Percentiles rank a stretch among this genome's conserved stretches.
phyloP scores from a whole-genome alignment of 2,329 filamentous ascomycete species.

The Aspergillus udagawae region DNA sequence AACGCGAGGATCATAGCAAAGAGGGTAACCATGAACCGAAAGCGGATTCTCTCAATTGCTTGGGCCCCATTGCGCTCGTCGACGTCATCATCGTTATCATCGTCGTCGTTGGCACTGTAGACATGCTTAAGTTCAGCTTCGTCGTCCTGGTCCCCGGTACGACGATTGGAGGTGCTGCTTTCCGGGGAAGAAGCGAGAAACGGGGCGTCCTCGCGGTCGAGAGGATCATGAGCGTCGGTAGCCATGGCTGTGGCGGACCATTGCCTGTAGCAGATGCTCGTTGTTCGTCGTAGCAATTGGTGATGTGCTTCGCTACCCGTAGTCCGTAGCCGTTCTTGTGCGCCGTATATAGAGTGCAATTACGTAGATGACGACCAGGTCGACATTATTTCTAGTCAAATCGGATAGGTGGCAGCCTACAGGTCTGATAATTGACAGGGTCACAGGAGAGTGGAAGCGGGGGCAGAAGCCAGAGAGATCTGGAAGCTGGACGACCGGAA shows the following conservation, averaged over 20 bases:
- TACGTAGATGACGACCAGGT: background rate
- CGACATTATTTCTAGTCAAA: background rate
- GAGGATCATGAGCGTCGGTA: constrained; percentile 18
- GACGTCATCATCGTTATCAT: constrained; percentile 1
- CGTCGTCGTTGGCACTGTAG: background rate
- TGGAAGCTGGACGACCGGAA: background rate
- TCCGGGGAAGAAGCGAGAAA: constrained; percentile 22
- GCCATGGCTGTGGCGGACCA: constrained; percentile 16
- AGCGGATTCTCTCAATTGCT: constrained; percentile 22
- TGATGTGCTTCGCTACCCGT: background rate
- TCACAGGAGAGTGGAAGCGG: background rate
- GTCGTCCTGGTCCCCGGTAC: background rate
- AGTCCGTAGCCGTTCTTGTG: background rate
- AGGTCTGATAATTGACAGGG: background rate
- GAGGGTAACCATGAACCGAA: constrained; percentile 39
- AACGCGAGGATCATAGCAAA: constrained; percentile 41
- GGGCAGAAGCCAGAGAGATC: too few relatives aligned
- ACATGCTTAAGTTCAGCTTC: constrained; percentile 3
- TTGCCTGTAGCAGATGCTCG: background rate
- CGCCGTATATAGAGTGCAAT: background rate
- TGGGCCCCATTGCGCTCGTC: constrained; percentile 10
- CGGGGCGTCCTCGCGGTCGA: constrained; percentile 29
- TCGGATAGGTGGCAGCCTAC: background rate
- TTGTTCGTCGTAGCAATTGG: background rate
- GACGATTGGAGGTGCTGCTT: background rate